A percentile compares a stretch with the other conserved stretches of the same genome.
Evolutionary conservation across 352 stramenopile genomes (phyloP).

Genomic region (Phytophthora rubi): DNA sequence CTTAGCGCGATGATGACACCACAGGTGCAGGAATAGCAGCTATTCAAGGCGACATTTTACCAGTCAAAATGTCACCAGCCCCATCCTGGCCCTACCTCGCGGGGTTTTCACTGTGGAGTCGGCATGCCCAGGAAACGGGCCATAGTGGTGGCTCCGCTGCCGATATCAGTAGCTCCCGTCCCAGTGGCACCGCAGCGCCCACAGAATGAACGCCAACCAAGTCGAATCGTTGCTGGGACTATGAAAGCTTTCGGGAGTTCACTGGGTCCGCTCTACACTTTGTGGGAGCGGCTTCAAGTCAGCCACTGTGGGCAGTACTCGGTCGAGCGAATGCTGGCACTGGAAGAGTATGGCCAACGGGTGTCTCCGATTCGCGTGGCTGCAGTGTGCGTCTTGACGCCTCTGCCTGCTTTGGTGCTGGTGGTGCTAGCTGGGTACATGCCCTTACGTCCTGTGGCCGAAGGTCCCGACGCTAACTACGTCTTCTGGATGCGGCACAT

Average conservation of each 20-base stretch:
- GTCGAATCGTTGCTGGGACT: slow-evolving; percentile 20
- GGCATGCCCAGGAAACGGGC: slow-evolving; percentile 27
- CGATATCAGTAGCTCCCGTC: neutral
- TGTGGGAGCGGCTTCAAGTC: slow-evolving; percentile 34
- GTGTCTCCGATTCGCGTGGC: neutral
- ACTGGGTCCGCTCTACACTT: neutral
- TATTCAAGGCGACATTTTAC: neutral
- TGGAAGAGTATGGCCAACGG: slow-evolving; percentile 36
- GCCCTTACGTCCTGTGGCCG: slow-evolving; percentile 15
- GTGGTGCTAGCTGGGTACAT: slow-evolving; percentile 2
- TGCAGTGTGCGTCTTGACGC: neutral
- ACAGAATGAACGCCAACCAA: slow-evolving; percentile 23
- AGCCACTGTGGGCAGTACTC: slow-evolving; percentile 45
- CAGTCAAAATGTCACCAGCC: neutral
- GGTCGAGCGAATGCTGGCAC: slow-evolving; percentile 35
- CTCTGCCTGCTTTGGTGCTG: neutral
- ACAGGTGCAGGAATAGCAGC: slow-evolving; percentile 13
- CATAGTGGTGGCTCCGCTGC: slow-evolving; percentile 21
- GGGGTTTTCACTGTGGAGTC: neutral
- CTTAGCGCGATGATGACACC: neutral
- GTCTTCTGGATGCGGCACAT: slow-evolving; percentile 42
- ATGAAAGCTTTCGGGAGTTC: slow-evolving; percentile 24
- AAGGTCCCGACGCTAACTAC: slow-evolving; percentile 32
- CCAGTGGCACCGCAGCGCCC: slow-evolving; percentile 2
- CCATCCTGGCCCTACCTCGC: neutral